Evolutionary conservation across 2,329 filamentous ascomycete genomes (phyloP).

Genomic region (Purpureocillium lavendulum): DNA sequence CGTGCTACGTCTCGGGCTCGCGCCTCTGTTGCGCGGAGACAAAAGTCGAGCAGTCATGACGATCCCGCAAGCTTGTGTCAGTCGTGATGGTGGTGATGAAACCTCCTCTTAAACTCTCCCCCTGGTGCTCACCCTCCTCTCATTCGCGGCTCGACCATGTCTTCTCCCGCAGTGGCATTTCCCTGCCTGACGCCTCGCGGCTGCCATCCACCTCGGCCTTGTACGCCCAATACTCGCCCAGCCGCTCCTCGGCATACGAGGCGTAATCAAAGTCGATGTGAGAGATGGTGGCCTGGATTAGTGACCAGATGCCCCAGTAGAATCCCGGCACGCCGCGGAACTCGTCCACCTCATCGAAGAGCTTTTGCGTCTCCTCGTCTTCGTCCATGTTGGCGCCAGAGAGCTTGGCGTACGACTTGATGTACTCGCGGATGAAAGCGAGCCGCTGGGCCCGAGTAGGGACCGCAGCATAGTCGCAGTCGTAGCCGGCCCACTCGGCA

Average conservation of each 20-base stretch:
- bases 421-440: conserved; percentile 77
- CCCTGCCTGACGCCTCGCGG: conserved; percentile 40
- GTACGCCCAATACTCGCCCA: conserved; percentile 93
- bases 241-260: conserved; percentile 73
- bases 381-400: conserved; percentile 36
- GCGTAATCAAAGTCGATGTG: conserved; percentile 97
- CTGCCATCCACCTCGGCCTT: conserved; percentile 63
- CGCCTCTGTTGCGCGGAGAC: no score
- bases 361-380: conserved; percentile 55
- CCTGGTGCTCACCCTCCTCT: conserved; percentile 7
- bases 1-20: no score
- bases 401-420: conserved; percentile 60
- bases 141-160: conserved; percentile 54
- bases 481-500: conserved; percentile 95
- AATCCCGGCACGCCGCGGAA: conserved; percentile 89
- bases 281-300: conserved; percentile 90
- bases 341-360: conserved; percentile 74
- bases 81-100: neutral
- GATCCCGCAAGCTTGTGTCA: no score
- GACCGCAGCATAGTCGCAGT: conserved; percentile 80
- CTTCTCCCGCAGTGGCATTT: conserved; percentile 66
- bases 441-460: conserved; percentile 70
- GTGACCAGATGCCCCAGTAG: conserved; percentile 86
- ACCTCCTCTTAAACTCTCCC: conserved; percentile 4
- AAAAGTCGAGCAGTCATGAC: no score